Evolutionary conservation across 371 early-diverging fungal genomes (phyloP).

Genomic region (Mortierella sp.): DNA sequence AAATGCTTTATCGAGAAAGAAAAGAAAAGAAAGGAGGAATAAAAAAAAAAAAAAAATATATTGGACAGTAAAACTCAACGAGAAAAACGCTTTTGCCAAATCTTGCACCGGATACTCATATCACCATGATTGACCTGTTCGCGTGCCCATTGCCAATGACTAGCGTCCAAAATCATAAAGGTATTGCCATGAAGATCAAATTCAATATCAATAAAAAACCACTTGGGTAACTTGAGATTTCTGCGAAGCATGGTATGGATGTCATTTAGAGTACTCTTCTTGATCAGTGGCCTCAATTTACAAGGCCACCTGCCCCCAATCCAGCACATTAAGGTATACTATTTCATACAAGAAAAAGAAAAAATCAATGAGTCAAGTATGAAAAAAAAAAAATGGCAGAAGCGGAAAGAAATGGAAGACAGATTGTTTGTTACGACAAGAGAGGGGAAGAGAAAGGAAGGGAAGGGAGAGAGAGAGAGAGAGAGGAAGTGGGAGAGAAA

Average conservation of each 20-base stretch:
- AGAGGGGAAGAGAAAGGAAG: too few species aligned
- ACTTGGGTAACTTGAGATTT: slow-evolving; percentile 9
- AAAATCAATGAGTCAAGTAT: not conserved
- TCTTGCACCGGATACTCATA: slow-evolving; percentile 20
- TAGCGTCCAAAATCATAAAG: slow-evolving; percentile 24
- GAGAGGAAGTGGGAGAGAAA: too few species aligned
- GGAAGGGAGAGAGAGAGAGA: too few species aligned
- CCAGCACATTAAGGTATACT: slow-evolving; percentile 34
- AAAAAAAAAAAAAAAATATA: too few species aligned
- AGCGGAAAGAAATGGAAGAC: too few species aligned
- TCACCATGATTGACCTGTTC: slow-evolving; percentile 17
- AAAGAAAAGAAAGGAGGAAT: too few species aligned
- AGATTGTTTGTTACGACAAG: too few species aligned
- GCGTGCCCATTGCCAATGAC: slow-evolving; percentile 31
- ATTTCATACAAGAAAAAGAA: not conserved
- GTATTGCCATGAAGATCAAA: slow-evolving; percentile 24
- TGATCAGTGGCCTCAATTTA: slow-evolving; percentile 19
- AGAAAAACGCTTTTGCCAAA: slow-evolving; percentile 21
- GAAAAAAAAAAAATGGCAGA: not conserved
- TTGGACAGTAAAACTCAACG: not conserved
- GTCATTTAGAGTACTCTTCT: slow-evolving; percentile 9
- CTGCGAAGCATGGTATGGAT: slow-evolving; percentile 22
- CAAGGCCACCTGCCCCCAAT: slow-evolving; percentile 31
- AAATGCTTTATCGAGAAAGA: too few species aligned
- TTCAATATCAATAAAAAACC: slow-evolving; percentile 22